Evolutionary conservation across 2,329 filamentous ascomycete species (phyloP).

Genomic region (Colletotrichum sp.): DNA sequence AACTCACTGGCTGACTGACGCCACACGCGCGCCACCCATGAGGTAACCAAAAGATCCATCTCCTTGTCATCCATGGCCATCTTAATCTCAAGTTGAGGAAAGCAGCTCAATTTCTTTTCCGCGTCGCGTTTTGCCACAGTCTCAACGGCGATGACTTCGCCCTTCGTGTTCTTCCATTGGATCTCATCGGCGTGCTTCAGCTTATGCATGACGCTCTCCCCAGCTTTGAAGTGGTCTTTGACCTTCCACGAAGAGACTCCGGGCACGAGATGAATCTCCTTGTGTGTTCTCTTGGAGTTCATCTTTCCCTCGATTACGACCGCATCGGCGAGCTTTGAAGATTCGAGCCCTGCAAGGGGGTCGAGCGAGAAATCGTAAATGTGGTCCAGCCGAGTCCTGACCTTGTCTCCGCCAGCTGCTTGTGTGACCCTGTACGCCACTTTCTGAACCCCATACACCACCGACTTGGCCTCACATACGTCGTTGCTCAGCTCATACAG

Average conservation of each 20-base stretch:
- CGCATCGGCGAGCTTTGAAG: not conserved
- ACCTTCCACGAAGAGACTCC: slow-evolving; percentile 25
- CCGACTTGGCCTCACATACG: slow-evolving; percentile 21
- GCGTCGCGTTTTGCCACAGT: slow-evolving; percentile 24
- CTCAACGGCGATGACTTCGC: slow-evolving; percentile 28
- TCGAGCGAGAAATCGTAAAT: slow-evolving; percentile 32
- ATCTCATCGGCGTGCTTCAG: slow-evolving; percentile 27
- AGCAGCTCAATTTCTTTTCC: slow-evolving; percentile 16
- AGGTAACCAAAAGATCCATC: slow-evolving; percentile 31
- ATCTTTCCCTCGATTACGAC: slow-evolving; percentile 25
- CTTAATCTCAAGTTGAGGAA: slow-evolving; percentile 28
- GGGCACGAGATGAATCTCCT: slow-evolving; percentile 22
- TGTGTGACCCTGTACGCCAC: slow-evolving; percentile 26
- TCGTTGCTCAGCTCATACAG: slow-evolving; percentile 31
- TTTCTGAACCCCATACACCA: slow-evolving; percentile 29
- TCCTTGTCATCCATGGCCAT: slow-evolving; percentile 25
- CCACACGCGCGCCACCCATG: slow-evolving; percentile 33
- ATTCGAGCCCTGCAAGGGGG: not conserved
- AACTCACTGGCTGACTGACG: slow-evolving; percentile 26
- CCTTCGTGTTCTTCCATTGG: slow-evolving; percentile 27
- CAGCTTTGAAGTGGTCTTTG: slow-evolving; percentile 26
- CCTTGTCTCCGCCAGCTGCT: slow-evolving; percentile 7
- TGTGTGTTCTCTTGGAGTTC: slow-evolving; percentile 24
- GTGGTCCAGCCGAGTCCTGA: slow-evolving; percentile 28
- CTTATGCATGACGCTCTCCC: slow-evolving; percentile 21